Percentiles rank a stretch among this genome's conserved stretches.
Evolutionary conservation across 2,329 filamentous ascomycete genomes (phyloP).

Genomic region (Scedosporium aurantiacum): DNA sequence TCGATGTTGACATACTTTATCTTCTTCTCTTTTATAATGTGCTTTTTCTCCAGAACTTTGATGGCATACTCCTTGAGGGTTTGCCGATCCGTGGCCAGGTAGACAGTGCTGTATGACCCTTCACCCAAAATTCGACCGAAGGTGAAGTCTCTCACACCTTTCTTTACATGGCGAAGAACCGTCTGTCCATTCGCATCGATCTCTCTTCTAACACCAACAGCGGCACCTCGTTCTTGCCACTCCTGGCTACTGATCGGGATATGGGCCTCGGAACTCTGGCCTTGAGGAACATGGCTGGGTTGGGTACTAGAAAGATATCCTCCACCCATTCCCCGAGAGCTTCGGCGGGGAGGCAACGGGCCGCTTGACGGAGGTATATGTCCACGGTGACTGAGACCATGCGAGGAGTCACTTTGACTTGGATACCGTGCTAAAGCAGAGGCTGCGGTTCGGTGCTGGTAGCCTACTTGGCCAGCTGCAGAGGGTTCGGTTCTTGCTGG

Average conservation of each 20-base stretch:
- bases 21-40: constrained; percentile 99
- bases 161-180: constrained; percentile 77
- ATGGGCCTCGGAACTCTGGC: constrained; percentile 26
- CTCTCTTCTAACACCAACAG: constrained; percentile 70
- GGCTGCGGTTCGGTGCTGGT: constrained; percentile 2
- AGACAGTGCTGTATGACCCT: constrained; percentile 94
- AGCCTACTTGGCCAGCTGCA: not conserved
- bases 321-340: constrained; percentile 59
- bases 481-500: constrained; percentile 1
- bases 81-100: constrained; percentile 84
- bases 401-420: constrained; percentile 56
- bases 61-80: constrained; percentile 94
- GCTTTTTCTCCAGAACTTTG: constrained; percentile 94
- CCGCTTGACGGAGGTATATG: constrained; percentile 40
- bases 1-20: constrained; percentile 99
- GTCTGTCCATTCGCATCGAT: constrained; percentile 76
- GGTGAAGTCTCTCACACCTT: constrained; percentile 92
- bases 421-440: constrained; percentile 50
- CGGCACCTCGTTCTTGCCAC: constrained; percentile 93
- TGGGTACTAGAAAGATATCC: constrained; percentile 30
- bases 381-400: constrained; percentile 49
- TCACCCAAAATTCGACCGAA: constrained; percentile 88
- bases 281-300: constrained; percentile 4
- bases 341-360: constrained; percentile 61
- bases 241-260: constrained; percentile 63